Conservation (phyloP, 2,329 filamentous ascomycete genomes). For the Aspergillus cejpii region DNA sequence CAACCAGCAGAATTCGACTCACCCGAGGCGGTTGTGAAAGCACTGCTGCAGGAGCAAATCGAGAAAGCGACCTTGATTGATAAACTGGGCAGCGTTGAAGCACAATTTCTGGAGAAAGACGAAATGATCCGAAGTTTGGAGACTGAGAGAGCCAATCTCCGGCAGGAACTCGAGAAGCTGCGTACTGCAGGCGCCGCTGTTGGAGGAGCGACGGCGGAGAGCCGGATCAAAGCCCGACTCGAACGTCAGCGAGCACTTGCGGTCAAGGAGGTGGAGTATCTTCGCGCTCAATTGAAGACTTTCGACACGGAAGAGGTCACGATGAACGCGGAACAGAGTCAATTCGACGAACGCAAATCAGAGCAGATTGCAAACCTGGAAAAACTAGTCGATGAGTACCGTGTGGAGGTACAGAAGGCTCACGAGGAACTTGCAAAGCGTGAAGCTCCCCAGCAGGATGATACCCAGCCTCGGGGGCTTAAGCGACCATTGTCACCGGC, state of each 20-base stretch:
- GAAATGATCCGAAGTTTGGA: constrained; percentile 66
- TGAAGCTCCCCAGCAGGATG: constrained; percentile 46
- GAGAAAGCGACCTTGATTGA: constrained; percentile 75
- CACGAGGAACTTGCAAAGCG: constrained; percentile 65
- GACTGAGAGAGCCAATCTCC: constrained; percentile 59
- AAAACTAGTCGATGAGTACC: constrained; percentile 78
- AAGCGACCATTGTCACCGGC: constrained; percentile 61
- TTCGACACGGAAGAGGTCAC: constrained; percentile 84
- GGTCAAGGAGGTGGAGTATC: constrained; percentile 86
- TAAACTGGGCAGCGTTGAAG: constrained; percentile 68
- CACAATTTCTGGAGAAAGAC: constrained; percentile 71
- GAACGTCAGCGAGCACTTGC: constrained; percentile 82
- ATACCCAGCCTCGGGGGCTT: constrained; percentile 43
- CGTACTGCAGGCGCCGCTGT: constrained; percentile 43
- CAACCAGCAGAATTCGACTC: constrained; percentile 70
- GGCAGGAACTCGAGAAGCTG: constrained; percentile 63
- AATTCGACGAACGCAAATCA: constrained; percentile 65
- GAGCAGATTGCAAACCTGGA: constrained; percentile 76
- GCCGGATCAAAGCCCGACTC: constrained; percentile 62
- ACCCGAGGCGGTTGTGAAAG: constrained; percentile 78
- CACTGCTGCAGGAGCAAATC: constrained; percentile 73
- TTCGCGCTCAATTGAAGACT: constrained; percentile 83
- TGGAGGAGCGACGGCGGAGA: constrained; percentile 52
- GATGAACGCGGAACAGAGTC: constrained; percentile 64
- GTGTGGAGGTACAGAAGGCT: constrained; percentile 66